Base-by-base conservation (phyloP, 352 stramenopile genomes). In the Thalassiosira mediterranea region DNA sequence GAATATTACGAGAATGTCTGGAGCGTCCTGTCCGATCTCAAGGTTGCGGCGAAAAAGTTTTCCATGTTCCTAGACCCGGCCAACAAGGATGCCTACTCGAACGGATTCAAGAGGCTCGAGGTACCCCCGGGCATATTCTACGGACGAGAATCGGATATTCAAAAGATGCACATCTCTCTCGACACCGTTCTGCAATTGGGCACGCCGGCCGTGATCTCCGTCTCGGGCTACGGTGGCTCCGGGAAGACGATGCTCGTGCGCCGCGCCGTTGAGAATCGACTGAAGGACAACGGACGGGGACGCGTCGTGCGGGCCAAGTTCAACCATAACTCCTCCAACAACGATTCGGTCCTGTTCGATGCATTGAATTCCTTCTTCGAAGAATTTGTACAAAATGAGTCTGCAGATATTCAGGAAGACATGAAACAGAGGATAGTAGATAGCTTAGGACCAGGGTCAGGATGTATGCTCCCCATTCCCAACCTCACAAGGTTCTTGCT, bases 291-390 rank as follows among this genome's bases (percentile, higher is more conserved):
- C 7, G 4, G n/a, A 19, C 10, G n/a, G n/a, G n/a, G n/a, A n/a
- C n/a, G n/a, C n/a, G n/a, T n/a, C n/a, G n/a, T n/a, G n/a, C 44
- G 26, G 10, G 10, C 26, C 5, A 4, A 57, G 48, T 23, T 34
- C 48, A n/a, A 7, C 5, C 37, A 32, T 10, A 32, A 32, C 5
- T 57, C 4, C 7, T 13, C 10, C 19, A 19, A n/a, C 15, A 28
- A 49, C 2, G 63, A 72, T 37, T 56, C 29, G 11, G 47, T 76
- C 15, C 25, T 76, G 3, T 44, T 49, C 34, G 51, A 32, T 1
- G 66, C 66, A 0, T 17, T 76, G 21, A 38, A 69, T 26, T 32
- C 54, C 13, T 76, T 76, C 28, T 62, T 67, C 37, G 66, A 19
- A 11, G 17, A 31, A 1, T 26, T 63, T 31, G 28, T 38, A n/a